phyloP scores from a whole-genome alignment of 2,329 filamentous ascomycete genomes.

The Aspergillus amoenus region DNA sequence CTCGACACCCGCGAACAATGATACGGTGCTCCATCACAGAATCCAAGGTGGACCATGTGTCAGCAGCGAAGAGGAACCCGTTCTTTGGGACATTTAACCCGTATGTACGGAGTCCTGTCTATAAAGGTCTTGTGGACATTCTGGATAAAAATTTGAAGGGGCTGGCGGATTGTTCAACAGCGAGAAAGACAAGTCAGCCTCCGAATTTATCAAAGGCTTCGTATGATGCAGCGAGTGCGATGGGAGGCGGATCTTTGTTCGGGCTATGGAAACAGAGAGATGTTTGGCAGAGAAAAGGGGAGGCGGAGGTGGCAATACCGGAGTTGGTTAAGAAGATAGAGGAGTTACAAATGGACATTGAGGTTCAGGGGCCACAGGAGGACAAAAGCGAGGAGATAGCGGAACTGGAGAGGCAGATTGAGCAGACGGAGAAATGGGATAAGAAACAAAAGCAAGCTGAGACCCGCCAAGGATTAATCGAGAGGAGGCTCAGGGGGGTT shows the following conservation, averaged over 20 bases:
- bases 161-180: constrained; percentile 33
- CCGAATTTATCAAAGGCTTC: too few relatives aligned
- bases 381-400: neutral
- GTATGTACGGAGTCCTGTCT: constrained; percentile 22
- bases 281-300: neutral
- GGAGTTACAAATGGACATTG: neutral
- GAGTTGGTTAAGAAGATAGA: neutral
- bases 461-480: neutral
- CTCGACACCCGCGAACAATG: neutral
- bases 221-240: constrained; percentile 18
- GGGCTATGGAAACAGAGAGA: constrained; percentile 7
- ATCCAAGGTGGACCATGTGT: constrained; percentile 31
- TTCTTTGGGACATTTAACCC: constrained; percentile 30
- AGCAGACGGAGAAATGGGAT: neutral
- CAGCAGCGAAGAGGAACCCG: constrained; percentile 30
- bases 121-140: constrained; percentile 28
- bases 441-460: neutral
- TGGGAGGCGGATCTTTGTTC: constrained; percentile 29
- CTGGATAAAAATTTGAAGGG: constrained; percentile 22
- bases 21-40: constrained; percentile 2
- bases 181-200: constrained; percentile 20
- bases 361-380: neutral
- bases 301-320: neutral
- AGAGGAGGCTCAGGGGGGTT: neutral
- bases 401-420: neutral